These are phyloP conservation scores for Thraustotheca clavata DNA, from an alignment of 352 stramenopile species.

Conservation along the genomic window DNA sequence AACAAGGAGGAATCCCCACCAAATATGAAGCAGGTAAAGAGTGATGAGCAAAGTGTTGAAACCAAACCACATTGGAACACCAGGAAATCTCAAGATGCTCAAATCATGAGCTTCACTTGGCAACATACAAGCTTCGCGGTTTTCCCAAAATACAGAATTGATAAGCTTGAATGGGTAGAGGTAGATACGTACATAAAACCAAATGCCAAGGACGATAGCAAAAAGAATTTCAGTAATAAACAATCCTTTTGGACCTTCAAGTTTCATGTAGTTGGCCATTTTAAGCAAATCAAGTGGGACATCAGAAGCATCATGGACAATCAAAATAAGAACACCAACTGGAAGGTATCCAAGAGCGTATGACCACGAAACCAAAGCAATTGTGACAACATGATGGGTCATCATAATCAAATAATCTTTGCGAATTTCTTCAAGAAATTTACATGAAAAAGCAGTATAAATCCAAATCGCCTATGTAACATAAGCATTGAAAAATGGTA, in stretches of 20 bases:
- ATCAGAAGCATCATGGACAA: constrained; percentile 80
- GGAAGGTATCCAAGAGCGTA: constrained; percentile 70
- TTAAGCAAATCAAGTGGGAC: constrained; percentile 82
- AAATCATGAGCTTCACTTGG: constrained; percentile 59
- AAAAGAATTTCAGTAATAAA: constrained; percentile 72
- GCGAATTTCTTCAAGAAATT: constrained; percentile 80
- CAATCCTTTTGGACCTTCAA: constrained; percentile 55
- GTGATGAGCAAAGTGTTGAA: constrained; percentile 73
- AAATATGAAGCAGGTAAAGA: constrained; percentile 77
- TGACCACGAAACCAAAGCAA: constrained; percentile 78
- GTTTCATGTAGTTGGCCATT: constrained; percentile 85
- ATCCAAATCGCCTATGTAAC: constrained; percentile 74
- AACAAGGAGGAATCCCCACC: constrained; percentile 70
- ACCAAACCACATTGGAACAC: constrained; percentile 68
- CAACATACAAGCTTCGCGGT: constrained; percentile 63
- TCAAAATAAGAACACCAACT: constrained; percentile 76
- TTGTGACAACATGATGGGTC: constrained; percentile 81
- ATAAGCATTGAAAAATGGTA: neutral
- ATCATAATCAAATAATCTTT: constrained; percentile 88
- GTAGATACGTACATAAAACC: constrained; percentile 82
- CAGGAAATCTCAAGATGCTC: constrained; percentile 47
- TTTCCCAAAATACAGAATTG: constrained; percentile 63
- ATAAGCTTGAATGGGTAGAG: constrained; percentile 72
- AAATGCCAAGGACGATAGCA: constrained; percentile 43
- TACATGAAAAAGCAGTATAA: constrained; percentile 83